Conservation (phyloP, 176 grass and related monocot species). For the Triticum dicoccoides region DNA sequence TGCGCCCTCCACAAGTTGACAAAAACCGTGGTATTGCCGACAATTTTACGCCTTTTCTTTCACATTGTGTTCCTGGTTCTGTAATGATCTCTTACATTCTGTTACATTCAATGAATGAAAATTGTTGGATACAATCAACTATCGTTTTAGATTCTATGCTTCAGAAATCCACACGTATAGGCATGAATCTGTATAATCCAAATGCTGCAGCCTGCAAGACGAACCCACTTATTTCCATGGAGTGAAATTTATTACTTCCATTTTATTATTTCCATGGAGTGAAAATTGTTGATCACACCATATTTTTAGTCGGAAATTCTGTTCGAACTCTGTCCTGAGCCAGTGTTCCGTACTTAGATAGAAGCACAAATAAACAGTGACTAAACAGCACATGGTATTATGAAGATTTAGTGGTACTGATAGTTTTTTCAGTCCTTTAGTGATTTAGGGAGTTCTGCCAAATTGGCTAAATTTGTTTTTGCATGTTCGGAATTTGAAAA, state of each 20-base stretch:
- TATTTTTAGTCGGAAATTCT: not conserved
- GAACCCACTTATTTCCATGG: not conserved
- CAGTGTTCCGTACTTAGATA: not conserved
- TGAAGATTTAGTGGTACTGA: not conserved
- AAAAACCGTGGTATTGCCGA: constrained; percentile 60
- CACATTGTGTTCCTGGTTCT: constrained; percentile 9
- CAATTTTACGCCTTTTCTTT: constrained; percentile 29
- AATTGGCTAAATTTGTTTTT: not conserved
- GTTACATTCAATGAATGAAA: not conserved
- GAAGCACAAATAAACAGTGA: not conserved
- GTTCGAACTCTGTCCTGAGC: not conserved
- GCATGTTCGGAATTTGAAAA: not conserved
- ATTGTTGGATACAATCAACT: not conserved
- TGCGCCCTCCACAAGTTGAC: constrained; percentile 73
- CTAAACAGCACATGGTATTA: not conserved
- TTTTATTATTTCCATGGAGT: not conserved
- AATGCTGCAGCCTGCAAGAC: not conserved
- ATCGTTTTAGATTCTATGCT: not conserved
- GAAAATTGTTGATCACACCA: not conserved
- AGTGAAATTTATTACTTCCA: not conserved
- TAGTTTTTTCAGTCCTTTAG: not conserved
- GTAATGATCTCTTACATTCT: constrained; percentile 4
- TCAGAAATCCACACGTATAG: not conserved
- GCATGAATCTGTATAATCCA: not conserved
- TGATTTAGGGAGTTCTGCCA: not conserved